Conservation (phyloP, 768 basidiomycete genomes). For the Leccinum truebloodii region DNA sequence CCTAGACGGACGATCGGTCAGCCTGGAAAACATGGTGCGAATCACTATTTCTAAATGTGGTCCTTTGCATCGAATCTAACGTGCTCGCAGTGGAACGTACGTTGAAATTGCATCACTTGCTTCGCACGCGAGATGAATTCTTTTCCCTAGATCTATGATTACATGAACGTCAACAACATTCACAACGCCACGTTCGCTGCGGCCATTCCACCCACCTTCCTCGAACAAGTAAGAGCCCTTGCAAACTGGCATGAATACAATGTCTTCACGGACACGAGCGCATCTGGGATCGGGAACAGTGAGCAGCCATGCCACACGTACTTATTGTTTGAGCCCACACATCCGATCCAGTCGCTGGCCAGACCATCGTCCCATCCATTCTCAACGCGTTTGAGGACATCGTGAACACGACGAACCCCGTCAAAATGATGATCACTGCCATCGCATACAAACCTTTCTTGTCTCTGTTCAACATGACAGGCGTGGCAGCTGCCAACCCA, state of each 20-base stretch:
- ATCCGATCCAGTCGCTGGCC: slow-evolving; percentile 56
- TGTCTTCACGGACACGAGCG: slow-evolving; percentile 56
- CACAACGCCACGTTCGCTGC: slow-evolving; percentile 59
- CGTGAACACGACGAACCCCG: slow-evolving; percentile 47
- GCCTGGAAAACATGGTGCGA: slow-evolving; percentile 58
- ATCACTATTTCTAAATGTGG: neutral
- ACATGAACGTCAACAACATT: slow-evolving; percentile 70
- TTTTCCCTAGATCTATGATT: slow-evolving; percentile 58
- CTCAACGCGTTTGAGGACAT: slow-evolving; percentile 54
- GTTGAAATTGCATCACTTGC: slow-evolving; percentile 10
- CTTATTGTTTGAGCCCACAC: neutral
- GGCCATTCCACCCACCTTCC: slow-evolving; percentile 46
- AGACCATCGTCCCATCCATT: slow-evolving; percentile 62
- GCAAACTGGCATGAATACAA: slow-evolving; percentile 76
- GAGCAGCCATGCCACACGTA: slow-evolving; percentile 15
- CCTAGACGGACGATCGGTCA: slow-evolving; percentile 54
- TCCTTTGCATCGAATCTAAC: slow-evolving; percentile 5
- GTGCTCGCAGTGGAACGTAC: slow-evolving; percentile 46
- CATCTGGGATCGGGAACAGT: slow-evolving; percentile 69
- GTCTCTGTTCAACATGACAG: slow-evolving; percentile 77
- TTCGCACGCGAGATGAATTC: neutral
- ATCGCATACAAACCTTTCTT: slow-evolving; percentile 79
- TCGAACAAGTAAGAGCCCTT: slow-evolving; percentile 57
- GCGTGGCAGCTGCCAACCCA: slow-evolving; percentile 49
- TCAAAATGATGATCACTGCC: slow-evolving; percentile 59